Evolutionary conservation across 2,329 filamentous ascomycete genomes (phyloP), one percentile per base, ranked within the genome.

Genomic region (Lachnellula cervina): DNA sequence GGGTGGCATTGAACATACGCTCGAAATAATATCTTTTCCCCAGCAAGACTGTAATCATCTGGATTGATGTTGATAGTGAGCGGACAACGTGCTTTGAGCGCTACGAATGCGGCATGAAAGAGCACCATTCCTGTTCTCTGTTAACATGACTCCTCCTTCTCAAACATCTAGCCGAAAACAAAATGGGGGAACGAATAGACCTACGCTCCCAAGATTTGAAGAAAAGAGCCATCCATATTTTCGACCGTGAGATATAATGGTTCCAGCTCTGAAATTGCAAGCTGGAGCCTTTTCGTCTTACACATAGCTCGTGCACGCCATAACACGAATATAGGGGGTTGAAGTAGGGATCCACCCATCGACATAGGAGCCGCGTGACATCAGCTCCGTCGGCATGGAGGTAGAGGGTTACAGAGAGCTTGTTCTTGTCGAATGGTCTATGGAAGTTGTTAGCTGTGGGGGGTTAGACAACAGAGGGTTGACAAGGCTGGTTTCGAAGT

Each of bases 151-250:
- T 3, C 5, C n/a, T 23, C 13, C 9, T 49, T 9, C 21, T 11
- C 7, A 38, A 16, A 5, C 19, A 4, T 21, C 17, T 49, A 16
- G 40, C 17, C 17, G 5, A 43, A 34, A 38, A 25, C n/a, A 35
- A 35, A 5, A 42, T 19, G 25, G 32, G 35, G 43, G 3, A 5
- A 17, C 19, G 8, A 5, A 14, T 11, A 14, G 4, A 63, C 74
- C 55, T 62, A 82, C 81, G 80, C 74, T 85, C 82, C 80, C 80
- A 85, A 1, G 80, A 83, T 54, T 78, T 68, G 58, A 85, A 85
- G 56, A 74, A 78, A 5, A 86, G 67, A 4, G 70, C 74, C 0
- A 79, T 78, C 82, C 82, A 86, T 1, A 74, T 64, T 61, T 78
- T 83, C 54, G 74, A 67, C 40, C 73, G 69, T 9, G 70, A 66